Conservation (phyloP, 306 rosid species). For the Begonia masoniana region DNA sequence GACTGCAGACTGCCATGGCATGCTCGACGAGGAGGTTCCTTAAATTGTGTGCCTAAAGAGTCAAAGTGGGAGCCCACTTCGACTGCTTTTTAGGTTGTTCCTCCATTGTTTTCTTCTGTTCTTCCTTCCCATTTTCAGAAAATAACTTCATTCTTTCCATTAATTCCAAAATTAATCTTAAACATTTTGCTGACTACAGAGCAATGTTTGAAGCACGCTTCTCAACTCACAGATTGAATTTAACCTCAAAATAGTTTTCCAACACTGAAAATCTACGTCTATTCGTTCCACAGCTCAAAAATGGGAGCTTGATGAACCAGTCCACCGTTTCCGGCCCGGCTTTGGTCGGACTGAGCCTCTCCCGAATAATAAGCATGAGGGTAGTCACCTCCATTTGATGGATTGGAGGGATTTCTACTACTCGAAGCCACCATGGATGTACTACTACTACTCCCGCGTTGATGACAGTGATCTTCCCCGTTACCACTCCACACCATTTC, state of each 20-base stretch:
- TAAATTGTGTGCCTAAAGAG: constrained; percentile 7
- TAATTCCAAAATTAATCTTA: not conserved
- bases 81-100: too few species aligned
- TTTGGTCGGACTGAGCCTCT: constrained; percentile 32
- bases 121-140: not conserved
- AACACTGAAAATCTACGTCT: not conserved
- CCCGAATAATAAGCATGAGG: constrained; percentile 51
- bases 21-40: constrained; percentile 38
- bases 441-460: not conserved
- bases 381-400: constrained; percentile 28
- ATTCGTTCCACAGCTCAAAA: constrained; percentile 85
- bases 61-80: constrained; percentile 22
- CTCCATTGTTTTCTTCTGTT: constrained; percentile 6
- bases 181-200: not conserved
- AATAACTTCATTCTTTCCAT: not conserved
- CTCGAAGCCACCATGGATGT: constrained; percentile 6
- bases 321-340: constrained; percentile 32
- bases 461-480: constrained; percentile 9
- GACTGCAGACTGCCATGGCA: constrained; percentile 19
- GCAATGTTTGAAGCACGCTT: too few species aligned
- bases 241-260: not conserved
- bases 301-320: constrained; percentile 63
- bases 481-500: constrained; percentile 60
- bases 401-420: constrained; percentile 16
- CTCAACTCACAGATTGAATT: too few species aligned